These are phyloP conservation scores for Alternaria viburni DNA, from an alignment of 2,329 filamentous ascomycete genomes.

Conservation along the genomic window DNA sequence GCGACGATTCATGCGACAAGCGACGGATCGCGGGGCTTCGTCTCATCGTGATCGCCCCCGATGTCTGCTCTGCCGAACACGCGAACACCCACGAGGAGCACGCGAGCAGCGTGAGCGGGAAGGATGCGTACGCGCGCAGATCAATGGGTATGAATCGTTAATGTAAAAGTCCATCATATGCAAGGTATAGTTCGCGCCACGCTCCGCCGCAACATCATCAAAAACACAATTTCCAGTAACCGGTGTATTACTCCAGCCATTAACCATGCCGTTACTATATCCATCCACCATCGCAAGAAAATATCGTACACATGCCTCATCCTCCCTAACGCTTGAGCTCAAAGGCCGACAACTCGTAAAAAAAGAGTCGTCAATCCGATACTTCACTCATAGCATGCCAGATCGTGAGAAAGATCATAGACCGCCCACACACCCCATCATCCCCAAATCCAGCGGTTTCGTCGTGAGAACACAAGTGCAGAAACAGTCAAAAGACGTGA, in stretches of 20 bases:
- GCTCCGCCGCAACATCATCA: neutral
- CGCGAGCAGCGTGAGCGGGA: neutral
- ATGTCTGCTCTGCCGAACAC: neutral
- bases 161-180: accelerated
- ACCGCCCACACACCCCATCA: neutral
- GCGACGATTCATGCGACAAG: neutral
- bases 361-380: neutral
- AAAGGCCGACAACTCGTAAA: neutral
- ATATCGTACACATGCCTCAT: neutral
- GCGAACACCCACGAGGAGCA: neutral
- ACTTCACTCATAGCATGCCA: neutral
- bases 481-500: conserved; percentile 12
- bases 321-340: neutral
- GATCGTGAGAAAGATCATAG: conserved; percentile 4
- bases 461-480: neutral
- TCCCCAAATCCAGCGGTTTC: neutral
- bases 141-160: neutral
- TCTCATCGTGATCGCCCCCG: neutral
- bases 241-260: neutral
- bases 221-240: neutral
- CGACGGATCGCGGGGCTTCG: neutral
- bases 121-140: neutral
- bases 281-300: neutral
- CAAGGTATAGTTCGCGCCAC: neutral
- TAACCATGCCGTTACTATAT: neutral